A percentile compares a stretch with the other conserved stretches of the same genome.
Conservation (phyloP, 1,284 basidiomycete genomes). For the Blastosporella zonata region DNA sequence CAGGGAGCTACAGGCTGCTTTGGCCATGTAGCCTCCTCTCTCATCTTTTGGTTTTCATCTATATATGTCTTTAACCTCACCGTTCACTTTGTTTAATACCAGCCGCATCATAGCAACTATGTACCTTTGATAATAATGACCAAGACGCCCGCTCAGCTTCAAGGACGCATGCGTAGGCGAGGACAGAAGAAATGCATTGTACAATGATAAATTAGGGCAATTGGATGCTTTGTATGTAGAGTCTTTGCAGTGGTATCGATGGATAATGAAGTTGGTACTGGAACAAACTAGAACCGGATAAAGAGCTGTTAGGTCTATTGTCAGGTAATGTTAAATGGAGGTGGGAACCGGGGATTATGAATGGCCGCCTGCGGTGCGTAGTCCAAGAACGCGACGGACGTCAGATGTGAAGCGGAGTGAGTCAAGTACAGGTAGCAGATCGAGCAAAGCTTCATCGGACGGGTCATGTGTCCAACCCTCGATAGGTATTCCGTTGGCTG, state of each 20-base stretch:
- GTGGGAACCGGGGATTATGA: conserved; percentile 21
- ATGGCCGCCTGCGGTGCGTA: conserved; percentile 49
- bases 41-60: conserved; percentile 19
- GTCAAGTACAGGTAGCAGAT: conserved; percentile 93
- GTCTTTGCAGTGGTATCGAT: conserved; percentile 30
- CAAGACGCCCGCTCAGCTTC: conserved; percentile 1
- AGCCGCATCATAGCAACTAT: conserved; percentile 19
- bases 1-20: conserved; percentile 85
- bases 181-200: conserved; percentile 23
- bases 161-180: conserved; percentile 1
- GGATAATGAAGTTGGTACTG: conserved; percentile 18
- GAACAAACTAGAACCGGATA: conserved; percentile 20
- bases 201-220: conserved; percentile 31
- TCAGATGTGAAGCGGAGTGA: conserved; percentile 94
- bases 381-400: conserved; percentile 89
- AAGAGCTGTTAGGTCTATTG: conserved; percentile 27
- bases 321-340: conserved; percentile 9
- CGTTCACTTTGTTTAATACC: conserved; percentile 27
- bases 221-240: conserved; percentile 21
- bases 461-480: conserved; percentile 99
- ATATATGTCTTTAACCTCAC: conserved; percentile 18
- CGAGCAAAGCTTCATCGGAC: conserved; percentile 93
- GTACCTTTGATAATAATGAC: conserved; percentile 21
- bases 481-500: conserved; percentile 97
- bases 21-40: conserved; percentile 68